Conservation (phyloP, 139 green algal genomes). For the Chlamydomonas incerta region DNA sequence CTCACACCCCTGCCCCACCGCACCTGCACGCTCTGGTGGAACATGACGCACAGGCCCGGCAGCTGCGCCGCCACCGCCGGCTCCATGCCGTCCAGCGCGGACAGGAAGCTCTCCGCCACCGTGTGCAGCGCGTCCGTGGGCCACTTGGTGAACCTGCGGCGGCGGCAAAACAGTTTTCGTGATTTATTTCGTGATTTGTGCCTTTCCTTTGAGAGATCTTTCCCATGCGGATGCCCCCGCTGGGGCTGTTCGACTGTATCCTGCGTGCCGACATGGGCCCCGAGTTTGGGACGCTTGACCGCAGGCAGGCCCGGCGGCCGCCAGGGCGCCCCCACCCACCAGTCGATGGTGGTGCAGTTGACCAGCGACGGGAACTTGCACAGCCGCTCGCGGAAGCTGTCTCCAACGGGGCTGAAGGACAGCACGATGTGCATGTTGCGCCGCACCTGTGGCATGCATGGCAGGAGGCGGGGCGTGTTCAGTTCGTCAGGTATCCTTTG, state of each 20-base stretch:
- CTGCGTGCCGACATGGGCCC: too few relatives aligned
- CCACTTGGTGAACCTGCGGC: constrained; percentile 66
- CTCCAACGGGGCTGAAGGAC: constrained; percentile 76
- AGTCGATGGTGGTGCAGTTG: constrained; percentile 88
- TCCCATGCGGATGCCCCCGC: too few relatives aligned
- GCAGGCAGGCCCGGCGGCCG: too few relatives aligned
- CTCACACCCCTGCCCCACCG: not conserved
- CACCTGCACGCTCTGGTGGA: constrained; percentile 73
- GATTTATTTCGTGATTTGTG: too few relatives aligned
- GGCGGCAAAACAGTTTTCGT: too few relatives aligned
- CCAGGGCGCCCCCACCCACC: too few relatives aligned
- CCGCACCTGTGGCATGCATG: constrained; percentile 50
- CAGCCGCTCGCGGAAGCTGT: constrained; percentile 79
- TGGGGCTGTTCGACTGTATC: too few relatives aligned
- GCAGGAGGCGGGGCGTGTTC: too few relatives aligned
- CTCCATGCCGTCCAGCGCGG: constrained; percentile 50
- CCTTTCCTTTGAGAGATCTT: too few relatives aligned
- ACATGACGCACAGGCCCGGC: constrained; percentile 73
- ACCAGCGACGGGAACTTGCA: constrained; percentile 85
- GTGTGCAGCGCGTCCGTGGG: constrained; percentile 65
- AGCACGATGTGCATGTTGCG: constrained; percentile 84
- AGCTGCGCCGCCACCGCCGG: constrained; percentile 48
- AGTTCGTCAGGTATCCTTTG: too few relatives aligned
- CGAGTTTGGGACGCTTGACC: too few relatives aligned
- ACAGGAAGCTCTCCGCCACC: constrained; percentile 63